These are phyloP conservation scores for Sugiyamaella neomexicana DNA, from an alignment of 1,139 yeast genomes.

Conservation along the genomic window DNA sequence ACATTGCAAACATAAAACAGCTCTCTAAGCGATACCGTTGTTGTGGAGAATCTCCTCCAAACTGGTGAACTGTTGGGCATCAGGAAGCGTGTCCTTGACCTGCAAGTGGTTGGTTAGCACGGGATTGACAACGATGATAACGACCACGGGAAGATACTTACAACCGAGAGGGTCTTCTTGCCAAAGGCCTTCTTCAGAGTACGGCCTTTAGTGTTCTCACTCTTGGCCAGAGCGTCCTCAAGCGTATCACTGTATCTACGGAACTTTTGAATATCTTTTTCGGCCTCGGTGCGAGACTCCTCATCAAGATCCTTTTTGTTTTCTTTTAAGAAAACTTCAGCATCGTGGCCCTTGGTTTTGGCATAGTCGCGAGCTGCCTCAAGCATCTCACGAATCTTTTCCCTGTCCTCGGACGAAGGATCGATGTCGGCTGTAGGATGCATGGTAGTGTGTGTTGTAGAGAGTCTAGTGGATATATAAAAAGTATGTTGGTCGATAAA, in stretches of 20 bases:
- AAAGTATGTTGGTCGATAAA: not conserved
- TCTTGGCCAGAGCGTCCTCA: constrained; percentile 31
- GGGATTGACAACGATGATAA: not conserved
- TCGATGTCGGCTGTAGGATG: constrained; percentile 32
- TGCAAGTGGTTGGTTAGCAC: not conserved
- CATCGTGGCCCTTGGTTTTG: constrained; percentile 25
- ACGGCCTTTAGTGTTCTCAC: constrained; percentile 33
- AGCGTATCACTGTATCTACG: constrained; percentile 28
- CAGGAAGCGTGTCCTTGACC: constrained; percentile 27
- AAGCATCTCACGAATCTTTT: constrained; percentile 29
- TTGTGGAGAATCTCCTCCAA: constrained; percentile 29
- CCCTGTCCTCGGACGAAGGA: constrained; percentile 33
- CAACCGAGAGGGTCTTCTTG: constrained; percentile 32
- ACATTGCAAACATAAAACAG: not conserved
- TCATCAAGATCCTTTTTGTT: constrained; percentile 27
- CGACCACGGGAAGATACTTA: constrained; percentile 12
- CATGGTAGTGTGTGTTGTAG: constrained; percentile 14
- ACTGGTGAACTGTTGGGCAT: constrained; percentile 26
- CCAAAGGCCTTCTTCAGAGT: constrained; percentile 33
- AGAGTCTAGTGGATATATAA: not conserved
- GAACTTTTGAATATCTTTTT: constrained; percentile 25
- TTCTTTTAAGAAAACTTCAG: constrained; percentile 28
- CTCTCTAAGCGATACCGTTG: constrained; percentile 27
- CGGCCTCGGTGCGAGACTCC: constrained; percentile 28
- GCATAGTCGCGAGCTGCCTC: constrained; percentile 25